These are phyloP conservation scores for Prunus campanulata DNA, from an alignment of 306 rosid species.

Conservation along the genomic window DNA sequence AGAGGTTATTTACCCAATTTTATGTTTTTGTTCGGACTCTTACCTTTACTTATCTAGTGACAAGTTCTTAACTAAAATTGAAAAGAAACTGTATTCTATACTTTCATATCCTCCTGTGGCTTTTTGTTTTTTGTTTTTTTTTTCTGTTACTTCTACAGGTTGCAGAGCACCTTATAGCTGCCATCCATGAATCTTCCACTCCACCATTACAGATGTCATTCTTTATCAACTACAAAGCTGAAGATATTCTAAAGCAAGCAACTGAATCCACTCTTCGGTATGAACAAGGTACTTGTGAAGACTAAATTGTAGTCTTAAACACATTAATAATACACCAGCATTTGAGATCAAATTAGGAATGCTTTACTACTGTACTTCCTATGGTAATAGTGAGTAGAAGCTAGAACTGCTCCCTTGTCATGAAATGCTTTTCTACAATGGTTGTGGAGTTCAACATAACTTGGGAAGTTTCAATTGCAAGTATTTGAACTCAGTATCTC, in stretches of 20 bases:
- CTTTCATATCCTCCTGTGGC: not conserved
- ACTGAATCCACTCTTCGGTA: slow-evolving; percentile 64
- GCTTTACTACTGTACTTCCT: not conserved
- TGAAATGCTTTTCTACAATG: not conserved
- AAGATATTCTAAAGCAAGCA: slow-evolving; percentile 77
- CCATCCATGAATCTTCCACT: slow-evolving; percentile 51
- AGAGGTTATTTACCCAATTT: not conserved
- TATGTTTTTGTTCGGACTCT: not conserved
- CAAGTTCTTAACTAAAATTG: not conserved
- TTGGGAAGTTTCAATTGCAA: not conserved
- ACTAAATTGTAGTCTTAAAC: not conserved
- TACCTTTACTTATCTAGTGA: not conserved
- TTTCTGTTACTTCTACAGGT: slow-evolving; percentile 39
- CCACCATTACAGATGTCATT: slow-evolving; percentile 69
- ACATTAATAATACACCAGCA: not conserved
- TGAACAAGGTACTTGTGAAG: slow-evolving; percentile 44
- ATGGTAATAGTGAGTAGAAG: not conserved
- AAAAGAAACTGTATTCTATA: not conserved
- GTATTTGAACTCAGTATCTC: not conserved
- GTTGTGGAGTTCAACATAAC: not conserved
- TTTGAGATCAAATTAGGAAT: not conserved
- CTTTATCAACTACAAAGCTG: slow-evolving; percentile 55
- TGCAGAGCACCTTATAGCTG: slow-evolving; percentile 63
- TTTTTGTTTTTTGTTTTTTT: not conserved
- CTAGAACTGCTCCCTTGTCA: not conserved